A percentile compares a stretch with the other conserved stretches of the same genome.
Evolutionary conservation across 2,329 filamentous ascomycete genomes (phyloP).

Genomic region (Paradendryphiella salina): DNA sequence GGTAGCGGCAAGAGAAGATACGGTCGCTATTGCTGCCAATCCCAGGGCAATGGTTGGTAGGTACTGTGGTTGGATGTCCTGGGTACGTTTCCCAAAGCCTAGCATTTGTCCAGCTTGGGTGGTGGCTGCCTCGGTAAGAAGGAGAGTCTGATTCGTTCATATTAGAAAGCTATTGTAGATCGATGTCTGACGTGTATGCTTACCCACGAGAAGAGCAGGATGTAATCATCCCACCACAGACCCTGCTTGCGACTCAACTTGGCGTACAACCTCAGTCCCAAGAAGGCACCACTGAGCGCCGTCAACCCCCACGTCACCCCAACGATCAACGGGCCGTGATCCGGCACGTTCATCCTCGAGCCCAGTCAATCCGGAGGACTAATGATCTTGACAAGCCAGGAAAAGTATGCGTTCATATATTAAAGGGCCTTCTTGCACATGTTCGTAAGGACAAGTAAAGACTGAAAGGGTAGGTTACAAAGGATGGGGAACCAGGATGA

Average conservation of each 20-base stretch:
- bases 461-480: neutral
- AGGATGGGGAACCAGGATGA: conserved; percentile 2
- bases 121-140: conserved; percentile 24
- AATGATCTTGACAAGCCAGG: neutral
- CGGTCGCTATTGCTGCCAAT: conserved; percentile 23
- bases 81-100: conserved; percentile 30
- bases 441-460: neutral
- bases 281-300: conserved; percentile 25
- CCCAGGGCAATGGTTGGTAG: conserved; percentile 19
- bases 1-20: conserved; percentile 33
- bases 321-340: conserved; percentile 32
- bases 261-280: conserved; percentile 33
- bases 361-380: conserved; percentile 3
- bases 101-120: conserved; percentile 27
- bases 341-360: conserved; percentile 18
- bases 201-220: conserved; percentile 35
- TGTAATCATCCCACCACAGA: conserved; percentile 39
- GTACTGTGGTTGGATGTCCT: conserved; percentile 23
- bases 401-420: conserved; percentile 1
- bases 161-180: neutral
- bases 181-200: neutral
- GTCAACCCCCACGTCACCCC: conserved; percentile 34
- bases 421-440: neutral
- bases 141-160: conserved; percentile 20
- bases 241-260: conserved; percentile 30